Evolutionary conservation across 179 eudicot genomes (phyloP).

Genomic region (Carnegiea gigantea): DNA sequence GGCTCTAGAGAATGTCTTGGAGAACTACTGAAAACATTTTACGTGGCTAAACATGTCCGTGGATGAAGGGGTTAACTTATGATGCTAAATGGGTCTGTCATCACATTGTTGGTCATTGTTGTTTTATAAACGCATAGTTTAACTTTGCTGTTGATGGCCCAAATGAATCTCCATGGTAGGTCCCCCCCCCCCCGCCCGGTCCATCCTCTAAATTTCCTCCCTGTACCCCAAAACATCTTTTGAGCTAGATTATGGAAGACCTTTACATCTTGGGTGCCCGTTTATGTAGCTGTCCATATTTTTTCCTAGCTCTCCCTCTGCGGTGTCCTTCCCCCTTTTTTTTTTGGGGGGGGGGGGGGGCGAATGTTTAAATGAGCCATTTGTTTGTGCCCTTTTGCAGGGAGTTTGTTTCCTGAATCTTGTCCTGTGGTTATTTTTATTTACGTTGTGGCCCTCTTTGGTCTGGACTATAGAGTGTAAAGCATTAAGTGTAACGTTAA

Average conservation of each 20-base stretch:
- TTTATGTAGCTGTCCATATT: too few relatives aligned
- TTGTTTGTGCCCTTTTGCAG: neutral
- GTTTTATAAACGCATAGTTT: neutral
- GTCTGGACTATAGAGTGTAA: neutral
- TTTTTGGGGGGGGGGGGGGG: neutral
- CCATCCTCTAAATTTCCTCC: neutral
- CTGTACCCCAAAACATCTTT: neutral
- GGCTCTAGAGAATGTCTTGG: neutral
- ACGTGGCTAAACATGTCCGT: neutral
- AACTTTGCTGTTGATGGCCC: neutral
- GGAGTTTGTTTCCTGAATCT: neutral
- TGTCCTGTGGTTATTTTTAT: neutral
- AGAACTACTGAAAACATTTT: neutral
- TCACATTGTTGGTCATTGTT: neutral
- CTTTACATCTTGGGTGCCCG: neutral
- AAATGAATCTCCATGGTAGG: neutral
- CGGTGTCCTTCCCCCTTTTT: too few relatives aligned
- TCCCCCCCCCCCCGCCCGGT: too few relatives aligned
- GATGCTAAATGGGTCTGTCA: neutral
- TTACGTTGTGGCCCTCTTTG: too few relatives aligned
- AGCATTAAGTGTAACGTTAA: neutral
- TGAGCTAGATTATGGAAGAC: neutral
- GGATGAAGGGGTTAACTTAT: neutral
- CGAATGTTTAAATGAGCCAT: neutral
- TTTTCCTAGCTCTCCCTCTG: too few relatives aligned